Evolutionary conservation across 352 stramenopile species (phyloP), one percentile per base, ranked within the genome.

Genomic region (Globisporangium mamillatum): DNA sequence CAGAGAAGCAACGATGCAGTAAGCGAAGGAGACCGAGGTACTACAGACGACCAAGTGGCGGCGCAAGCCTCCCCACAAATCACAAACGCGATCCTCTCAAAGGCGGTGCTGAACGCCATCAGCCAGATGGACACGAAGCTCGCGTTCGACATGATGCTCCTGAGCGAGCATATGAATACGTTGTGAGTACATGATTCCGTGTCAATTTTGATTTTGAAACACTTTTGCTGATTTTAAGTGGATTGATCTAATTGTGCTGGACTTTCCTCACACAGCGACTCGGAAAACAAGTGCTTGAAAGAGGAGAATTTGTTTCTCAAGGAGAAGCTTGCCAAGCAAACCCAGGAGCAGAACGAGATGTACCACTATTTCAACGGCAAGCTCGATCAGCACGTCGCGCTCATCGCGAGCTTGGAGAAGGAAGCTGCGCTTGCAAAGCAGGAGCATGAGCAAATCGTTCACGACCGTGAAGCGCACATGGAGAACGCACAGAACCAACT

Each of bases 321-420:
- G 48, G 63, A 79, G 22, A 61, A 69, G 32, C 52, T 89, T 56
- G 75, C 69, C 16, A 79, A 75, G 16, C 75, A 80, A 46, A 80
- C 68, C 1, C 74, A 78, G 22, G 81, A 94, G 41, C 79, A 94
- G 64, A 87, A 74, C 53, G 91, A 96, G 29, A 92, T 96, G 71
- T 95, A 95, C 64, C 91, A 91, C 60, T 94, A 95, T 66, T 85
- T 96, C 34, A 87, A 95, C 63, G 78, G 81, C 27, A 94, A 94
- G 50, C 80, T 95, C 22, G 89, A 97, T 64, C 73, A 82, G 52
- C 86, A 93, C 65, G 72, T 95, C 50, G 75, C 85, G 18, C 67
- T 77, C n/a, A 92, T 95, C 22, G 71, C 67, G 2, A 66, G 70
- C 14, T 67, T 96, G 5, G 88, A 96, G 68, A 74, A 54, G 16